Percentiles rank a stretch among this genome's conserved stretches.
phyloP scores from a whole-genome alignment of 345 rosid species.

The Conringia planisiliqua region DNA sequence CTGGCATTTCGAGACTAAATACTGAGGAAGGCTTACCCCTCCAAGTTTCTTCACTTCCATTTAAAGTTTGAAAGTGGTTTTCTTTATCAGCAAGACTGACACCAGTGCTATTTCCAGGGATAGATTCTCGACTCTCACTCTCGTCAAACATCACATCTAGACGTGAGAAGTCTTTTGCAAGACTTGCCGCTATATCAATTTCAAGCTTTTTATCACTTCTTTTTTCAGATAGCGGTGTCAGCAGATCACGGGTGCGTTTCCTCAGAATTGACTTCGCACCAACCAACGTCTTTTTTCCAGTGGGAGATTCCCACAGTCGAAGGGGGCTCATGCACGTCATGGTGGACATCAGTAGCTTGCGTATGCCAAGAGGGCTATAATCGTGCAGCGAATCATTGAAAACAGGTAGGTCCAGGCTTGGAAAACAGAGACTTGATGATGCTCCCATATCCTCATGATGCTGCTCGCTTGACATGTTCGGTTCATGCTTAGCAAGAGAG shows the following conservation, averaged over 20 bases:
- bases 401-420: conserved; percentile 87
- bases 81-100: conserved; percentile 49
- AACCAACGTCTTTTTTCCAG: conserved; percentile 78
- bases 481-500: conserved; percentile 41
- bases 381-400: conserved; percentile 83
- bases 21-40: conserved; percentile 25
- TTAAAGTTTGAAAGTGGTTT: conserved; percentile 37
- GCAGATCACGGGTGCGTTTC: conserved; percentile 78
- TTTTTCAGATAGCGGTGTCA: conserved; percentile 90
- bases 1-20: conserved; percentile 22
- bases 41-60: conserved; percentile 26
- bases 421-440: conserved; percentile 81
- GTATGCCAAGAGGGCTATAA: conserved; percentile 95
- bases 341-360: conserved; percentile 89
- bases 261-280: conserved; percentile 81
- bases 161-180: conserved; percentile 74
- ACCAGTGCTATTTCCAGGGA: conserved; percentile 29
- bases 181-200: conserved; percentile 60
- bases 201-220: conserved; percentile 81
- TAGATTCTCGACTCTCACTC: conserved; percentile 35
- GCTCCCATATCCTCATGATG: conserved; percentile 52
- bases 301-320: conserved; percentile 89
- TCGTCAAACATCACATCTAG: conserved; percentile 80
- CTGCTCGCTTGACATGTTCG: conserved; percentile 36
- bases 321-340: conserved; percentile 85